Evolutionary conservation across 1,139 yeast species (phyloP).

Genomic region (Candida tunisiensis): DNA sequence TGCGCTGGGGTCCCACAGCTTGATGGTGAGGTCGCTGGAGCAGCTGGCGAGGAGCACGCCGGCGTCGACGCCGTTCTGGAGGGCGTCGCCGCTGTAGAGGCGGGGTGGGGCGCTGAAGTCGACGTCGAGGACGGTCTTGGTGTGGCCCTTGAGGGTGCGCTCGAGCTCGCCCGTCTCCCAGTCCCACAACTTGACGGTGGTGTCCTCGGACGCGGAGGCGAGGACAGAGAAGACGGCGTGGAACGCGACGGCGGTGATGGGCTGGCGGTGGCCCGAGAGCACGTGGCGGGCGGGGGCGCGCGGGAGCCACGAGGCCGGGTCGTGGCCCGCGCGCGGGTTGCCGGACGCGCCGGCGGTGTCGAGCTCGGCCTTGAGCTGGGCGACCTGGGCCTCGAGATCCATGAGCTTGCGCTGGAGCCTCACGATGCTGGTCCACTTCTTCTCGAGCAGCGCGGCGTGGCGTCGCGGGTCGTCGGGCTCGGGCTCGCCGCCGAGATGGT

Average conservation of each 20-base stretch:
- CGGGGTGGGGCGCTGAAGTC: conserved; percentile 5
- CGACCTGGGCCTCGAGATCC: conserved; percentile 31
- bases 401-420: conserved; percentile 62
- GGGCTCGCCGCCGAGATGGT: conserved; percentile 2
- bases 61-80: conserved; percentile 14
- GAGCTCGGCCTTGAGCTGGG: conserved; percentile 26
- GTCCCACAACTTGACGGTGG: conserved; percentile 63
- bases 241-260: conserved; percentile 46
- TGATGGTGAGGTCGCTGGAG: conserved; percentile 58
- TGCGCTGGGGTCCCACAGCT: conserved; percentile 46
- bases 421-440: conserved; percentile 80
- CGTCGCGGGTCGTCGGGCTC: conserved; percentile 6
- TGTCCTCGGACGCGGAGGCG: conserved; percentile 59
- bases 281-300: conserved; percentile 27
- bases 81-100: no score
- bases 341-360: conserved; percentile 17
- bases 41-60: conserved; percentile 35
- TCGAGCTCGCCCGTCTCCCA: conserved; percentile 54
- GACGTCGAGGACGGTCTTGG: conserved; percentile 39
- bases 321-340: conserved; percentile 15
- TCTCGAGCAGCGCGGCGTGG: conserved; percentile 33
- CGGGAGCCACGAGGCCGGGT: conserved; percentile 50
- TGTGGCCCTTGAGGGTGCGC: conserved; percentile 56
- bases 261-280: conserved; percentile 39
- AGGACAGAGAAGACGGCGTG: conserved; percentile 60